These are phyloP conservation scores for Naumovozyma dairenensis DNA, from an alignment of 805 yeast genomes.

Conservation along the genomic window DNA sequence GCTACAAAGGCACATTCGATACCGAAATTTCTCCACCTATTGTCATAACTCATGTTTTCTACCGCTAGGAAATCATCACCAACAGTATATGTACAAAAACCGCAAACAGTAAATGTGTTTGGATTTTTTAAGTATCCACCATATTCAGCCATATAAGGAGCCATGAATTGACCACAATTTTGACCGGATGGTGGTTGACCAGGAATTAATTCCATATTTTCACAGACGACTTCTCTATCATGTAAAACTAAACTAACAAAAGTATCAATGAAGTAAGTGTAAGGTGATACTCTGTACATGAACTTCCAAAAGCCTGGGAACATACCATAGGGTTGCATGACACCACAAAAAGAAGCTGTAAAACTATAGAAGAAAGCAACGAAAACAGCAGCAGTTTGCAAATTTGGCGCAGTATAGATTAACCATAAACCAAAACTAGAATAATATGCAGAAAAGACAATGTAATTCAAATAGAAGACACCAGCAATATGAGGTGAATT, in stretches of 20 bases:
- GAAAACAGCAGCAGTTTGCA: constrained; percentile 58
- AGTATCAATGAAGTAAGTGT: constrained; percentile 48
- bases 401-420: constrained; percentile 54
- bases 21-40: constrained; percentile 56
- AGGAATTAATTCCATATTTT: constrained; percentile 38
- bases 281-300: constrained; percentile 58
- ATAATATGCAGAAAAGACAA: constrained; percentile 34
- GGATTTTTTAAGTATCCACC: constrained; percentile 51
- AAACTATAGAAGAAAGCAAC: constrained; percentile 34
- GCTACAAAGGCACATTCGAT: constrained; percentile 42
- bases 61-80: constrained; percentile 34
- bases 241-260: constrained; percentile 42
- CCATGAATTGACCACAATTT: constrained; percentile 52
- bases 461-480: constrained; percentile 37
- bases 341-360: constrained; percentile 32
- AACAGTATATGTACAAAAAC: constrained; percentile 32
- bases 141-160: constrained; percentile 32
- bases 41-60: constrained; percentile 33
- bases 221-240: constrained; percentile 42
- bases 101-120: constrained; percentile 33
- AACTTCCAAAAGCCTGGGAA: constrained; percentile 71
- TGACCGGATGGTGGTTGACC: constrained; percentile 45
- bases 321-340: constrained; percentile 29
- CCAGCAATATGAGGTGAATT: constrained; percentile 39
- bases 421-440: constrained; percentile 41